phyloP scores from a whole-genome alignment of 2,329 filamentous ascomycete species.

The Aspergillus japonicus region DNA sequence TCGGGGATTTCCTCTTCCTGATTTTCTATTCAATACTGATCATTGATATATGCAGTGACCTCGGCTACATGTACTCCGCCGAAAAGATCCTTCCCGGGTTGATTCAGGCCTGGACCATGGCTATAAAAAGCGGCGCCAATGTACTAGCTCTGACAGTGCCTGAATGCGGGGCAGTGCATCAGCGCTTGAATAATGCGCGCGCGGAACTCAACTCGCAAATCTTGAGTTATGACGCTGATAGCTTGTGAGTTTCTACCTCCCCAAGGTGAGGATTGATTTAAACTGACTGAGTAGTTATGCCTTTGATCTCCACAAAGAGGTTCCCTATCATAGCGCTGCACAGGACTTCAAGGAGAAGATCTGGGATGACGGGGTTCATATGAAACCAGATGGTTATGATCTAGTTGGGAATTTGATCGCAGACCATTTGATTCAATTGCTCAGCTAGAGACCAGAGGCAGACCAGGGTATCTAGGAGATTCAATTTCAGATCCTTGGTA shows the following conservation, averaged over 20 bases:
- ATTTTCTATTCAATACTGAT: not conserved
- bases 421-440: slow-evolving; percentile 45
- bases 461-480: not conserved
- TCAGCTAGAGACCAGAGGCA: not conserved
- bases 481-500: too few relatives aligned
- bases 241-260: slow-evolving; percentile 50
- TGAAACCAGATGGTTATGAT: slow-evolving; percentile 60
- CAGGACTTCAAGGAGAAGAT: slow-evolving; percentile 49
- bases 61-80: slow-evolving; percentile 42
- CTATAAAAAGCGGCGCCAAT: slow-evolving; percentile 52
- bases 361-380: slow-evolving; percentile 64
- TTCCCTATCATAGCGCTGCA: slow-evolving; percentile 56
- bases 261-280: not conserved
- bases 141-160: slow-evolving; percentile 65
- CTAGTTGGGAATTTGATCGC: slow-evolving; percentile 61
- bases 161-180: slow-evolving; percentile 44
- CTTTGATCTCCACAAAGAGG: slow-evolving; percentile 56
- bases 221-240: slow-evolving; percentile 47
- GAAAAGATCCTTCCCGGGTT: slow-evolving; percentile 52
- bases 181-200: slow-evolving; percentile 38
- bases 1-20: slow-evolving; percentile 5
- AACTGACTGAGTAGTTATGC: slow-evolving; percentile 45
- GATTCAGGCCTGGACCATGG: slow-evolving; percentile 51
- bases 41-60: slow-evolving; percentile 40
- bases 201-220: slow-evolving; percentile 56